phyloP scores from a whole-genome alignment of 2,329 filamentous ascomycete species.

The Ophiostoma novo-ulmi region DNA sequence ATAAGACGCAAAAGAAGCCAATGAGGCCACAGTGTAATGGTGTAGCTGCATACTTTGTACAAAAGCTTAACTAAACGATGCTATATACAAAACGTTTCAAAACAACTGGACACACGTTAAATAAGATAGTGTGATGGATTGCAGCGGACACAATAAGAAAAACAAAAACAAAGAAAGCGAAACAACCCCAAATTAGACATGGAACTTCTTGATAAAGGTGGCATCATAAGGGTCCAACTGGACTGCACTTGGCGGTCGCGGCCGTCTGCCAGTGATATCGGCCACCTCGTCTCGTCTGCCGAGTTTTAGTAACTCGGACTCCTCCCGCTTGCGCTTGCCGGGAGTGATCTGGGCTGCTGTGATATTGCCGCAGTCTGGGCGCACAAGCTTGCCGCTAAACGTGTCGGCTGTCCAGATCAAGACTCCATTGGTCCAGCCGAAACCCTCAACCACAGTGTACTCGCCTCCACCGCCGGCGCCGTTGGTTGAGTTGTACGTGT shows the following conservation, averaged over 20 bases:
- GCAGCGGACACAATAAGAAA: no score
- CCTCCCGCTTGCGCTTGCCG: constrained; percentile 31
- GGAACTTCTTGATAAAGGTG: constrained; percentile 45
- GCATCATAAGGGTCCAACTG: constrained; percentile 46
- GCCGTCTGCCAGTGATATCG: constrained; percentile 9
- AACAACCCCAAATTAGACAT: not conserved
- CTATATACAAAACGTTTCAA: constrained; percentile 8
- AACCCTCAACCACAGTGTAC: constrained; percentile 65
- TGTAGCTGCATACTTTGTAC: not conserved
- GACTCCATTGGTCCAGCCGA: constrained; percentile 67
- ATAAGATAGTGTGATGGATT: no score
- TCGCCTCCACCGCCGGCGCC: constrained; percentile 61
- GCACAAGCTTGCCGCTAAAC: constrained; percentile 51
- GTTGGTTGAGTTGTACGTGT: constrained; percentile 55
- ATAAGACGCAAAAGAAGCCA: not conserved
- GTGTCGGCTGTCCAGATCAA: constrained; percentile 61
- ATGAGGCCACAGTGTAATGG: not conserved
- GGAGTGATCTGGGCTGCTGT: constrained; percentile 36
- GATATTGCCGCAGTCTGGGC: constrained; percentile 53
- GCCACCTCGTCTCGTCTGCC: constrained; percentile 8
- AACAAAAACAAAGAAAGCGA: no score
- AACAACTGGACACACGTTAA: not conserved
- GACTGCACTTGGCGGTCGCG: constrained; percentile 38
- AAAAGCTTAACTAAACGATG: constrained; percentile 5
- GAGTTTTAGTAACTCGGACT: constrained; percentile 6